A percentile compares a stretch with the other conserved stretches of the same genome.
Conservation (phyloP, 2,329 filamentous ascomycete species). For the Tothia fuscella region DNA sequence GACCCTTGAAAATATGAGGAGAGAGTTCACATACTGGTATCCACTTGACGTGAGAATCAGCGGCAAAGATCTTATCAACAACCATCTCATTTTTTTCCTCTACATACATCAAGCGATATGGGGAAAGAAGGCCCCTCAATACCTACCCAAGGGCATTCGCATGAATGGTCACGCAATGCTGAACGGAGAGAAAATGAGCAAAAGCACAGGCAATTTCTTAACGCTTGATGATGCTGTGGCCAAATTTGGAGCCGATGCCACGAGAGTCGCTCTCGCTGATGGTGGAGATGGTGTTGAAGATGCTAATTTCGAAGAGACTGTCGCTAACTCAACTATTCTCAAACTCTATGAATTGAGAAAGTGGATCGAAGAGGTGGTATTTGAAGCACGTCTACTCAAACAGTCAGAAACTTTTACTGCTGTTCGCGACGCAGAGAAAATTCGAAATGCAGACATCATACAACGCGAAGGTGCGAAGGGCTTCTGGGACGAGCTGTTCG, state of each 20-base stretch:
- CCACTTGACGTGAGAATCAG: conserved; percentile 79
- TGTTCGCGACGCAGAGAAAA: conserved; percentile 29
- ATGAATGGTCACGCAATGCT: conserved; percentile 88
- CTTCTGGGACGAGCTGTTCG: conserved; percentile 81
- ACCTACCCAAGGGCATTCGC: conserved; percentile 78
- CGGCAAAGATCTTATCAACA: conserved; percentile 86
- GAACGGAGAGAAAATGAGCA: conserved; percentile 98
- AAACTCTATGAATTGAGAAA: conserved; percentile 73
- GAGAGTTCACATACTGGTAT: conserved; percentile 96
- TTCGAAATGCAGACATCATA: conserved; percentile 42
- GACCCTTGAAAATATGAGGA: conserved; percentile 65
- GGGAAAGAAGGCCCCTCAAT: conserved; percentile 47
- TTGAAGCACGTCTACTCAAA: conserved; percentile 41
- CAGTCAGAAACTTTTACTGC: conserved; percentile 31
- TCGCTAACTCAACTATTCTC: conserved; percentile 84
- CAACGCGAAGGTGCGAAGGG: conserved; percentile 64
- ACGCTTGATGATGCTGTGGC: conserved; percentile 73
- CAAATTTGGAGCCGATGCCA: conserved; percentile 92
- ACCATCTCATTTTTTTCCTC: conserved; percentile 91
- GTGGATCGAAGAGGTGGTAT: conserved; percentile 80
- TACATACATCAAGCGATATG: conserved; percentile 91
- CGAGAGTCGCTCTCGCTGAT: conserved; percentile 82
- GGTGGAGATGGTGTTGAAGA: conserved; percentile 90
- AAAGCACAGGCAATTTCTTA: conserved; percentile 94
- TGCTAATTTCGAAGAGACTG: conserved; percentile 92